Conservation (phyloP, 352 stramenopile species). For the Phytophthora ohioensis region DNA sequence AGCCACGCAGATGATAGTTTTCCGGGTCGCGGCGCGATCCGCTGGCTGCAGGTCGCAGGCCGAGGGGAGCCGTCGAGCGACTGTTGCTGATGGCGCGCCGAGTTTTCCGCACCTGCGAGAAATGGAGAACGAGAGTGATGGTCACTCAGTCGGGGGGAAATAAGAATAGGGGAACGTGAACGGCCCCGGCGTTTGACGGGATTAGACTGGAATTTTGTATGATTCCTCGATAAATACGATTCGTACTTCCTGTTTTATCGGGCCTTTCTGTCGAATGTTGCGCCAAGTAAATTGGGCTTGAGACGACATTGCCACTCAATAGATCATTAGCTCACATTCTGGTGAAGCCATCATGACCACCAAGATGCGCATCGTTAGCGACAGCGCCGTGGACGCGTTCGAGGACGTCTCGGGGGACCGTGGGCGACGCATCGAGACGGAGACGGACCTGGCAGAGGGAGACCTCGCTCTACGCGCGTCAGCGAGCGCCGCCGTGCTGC, state of each 20-base stretch:
- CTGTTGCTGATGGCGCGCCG: constrained; percentile 34
- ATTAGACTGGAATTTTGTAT: too few species aligned
- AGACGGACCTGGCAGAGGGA: constrained; percentile 24
- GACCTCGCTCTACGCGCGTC: constrained; percentile 45
- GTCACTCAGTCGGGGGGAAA: too few species aligned
- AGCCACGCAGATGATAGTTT: constrained; percentile 45
- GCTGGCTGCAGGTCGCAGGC: constrained; percentile 19
- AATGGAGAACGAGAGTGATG: constrained; percentile 25
- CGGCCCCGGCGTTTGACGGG: too few species aligned
- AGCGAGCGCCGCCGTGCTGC: constrained; percentile 53
- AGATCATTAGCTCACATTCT: background rate
- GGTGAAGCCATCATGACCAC: constrained; percentile 6
- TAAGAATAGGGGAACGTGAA: too few species aligned
- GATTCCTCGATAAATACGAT: too few species aligned
- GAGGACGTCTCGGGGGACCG: constrained; percentile 46
- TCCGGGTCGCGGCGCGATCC: constrained; percentile 20
- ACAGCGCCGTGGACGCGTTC: background rate
- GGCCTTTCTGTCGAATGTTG: too few species aligned
- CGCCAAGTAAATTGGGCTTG: too few species aligned
- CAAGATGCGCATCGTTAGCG: constrained; percentile 34
- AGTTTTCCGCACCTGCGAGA: constrained; percentile 26
- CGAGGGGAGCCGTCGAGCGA: constrained; percentile 28
- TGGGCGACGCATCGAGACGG: constrained; percentile 44
- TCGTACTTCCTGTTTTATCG: too few species aligned
- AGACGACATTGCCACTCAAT: too few species aligned